phyloP scores from a whole-genome alignment of 352 stramenopile species.

The Pythium insidiosum region DNA sequence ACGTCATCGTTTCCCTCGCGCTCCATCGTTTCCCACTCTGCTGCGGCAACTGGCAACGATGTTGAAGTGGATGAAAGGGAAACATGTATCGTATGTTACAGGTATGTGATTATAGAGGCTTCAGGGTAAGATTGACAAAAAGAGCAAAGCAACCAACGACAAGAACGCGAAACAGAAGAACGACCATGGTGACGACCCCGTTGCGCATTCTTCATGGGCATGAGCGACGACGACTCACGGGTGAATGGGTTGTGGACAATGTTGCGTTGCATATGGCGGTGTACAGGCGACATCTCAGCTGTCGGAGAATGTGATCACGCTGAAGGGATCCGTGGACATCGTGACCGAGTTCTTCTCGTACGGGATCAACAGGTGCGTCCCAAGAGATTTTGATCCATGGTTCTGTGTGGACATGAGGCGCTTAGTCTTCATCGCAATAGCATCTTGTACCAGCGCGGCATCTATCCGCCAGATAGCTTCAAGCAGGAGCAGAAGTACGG shows the following conservation, averaged over 20 bases:
- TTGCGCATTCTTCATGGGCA: no score
- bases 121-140: no score
- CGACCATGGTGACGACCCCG: no score
- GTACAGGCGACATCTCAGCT: conserved; percentile 62
- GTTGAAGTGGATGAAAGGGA: conserved; percentile 19
- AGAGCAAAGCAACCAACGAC: no score
- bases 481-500: conserved; percentile 97
- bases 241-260: no score
- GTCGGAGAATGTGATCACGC: conserved; percentile 94
- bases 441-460: conserved; percentile 94
- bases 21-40: no score
- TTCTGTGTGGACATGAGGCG: background rate
- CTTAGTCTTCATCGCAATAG: no score
- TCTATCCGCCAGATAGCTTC: conserved; percentile 99
- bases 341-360: conserved; percentile 99
- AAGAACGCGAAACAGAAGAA: no score
- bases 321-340: conserved; percentile 97
- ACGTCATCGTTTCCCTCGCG: background rate
- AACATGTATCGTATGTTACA: no score
- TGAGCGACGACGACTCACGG: no score
- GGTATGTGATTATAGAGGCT: no score
- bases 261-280: no score
- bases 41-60: background rate
- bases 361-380: conserved; percentile 94
- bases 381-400: background rate